These are phyloP conservation scores for Penicillium concentricum DNA, from an alignment of 2,329 filamentous ascomycete genomes.

Conservation along the genomic window DNA sequence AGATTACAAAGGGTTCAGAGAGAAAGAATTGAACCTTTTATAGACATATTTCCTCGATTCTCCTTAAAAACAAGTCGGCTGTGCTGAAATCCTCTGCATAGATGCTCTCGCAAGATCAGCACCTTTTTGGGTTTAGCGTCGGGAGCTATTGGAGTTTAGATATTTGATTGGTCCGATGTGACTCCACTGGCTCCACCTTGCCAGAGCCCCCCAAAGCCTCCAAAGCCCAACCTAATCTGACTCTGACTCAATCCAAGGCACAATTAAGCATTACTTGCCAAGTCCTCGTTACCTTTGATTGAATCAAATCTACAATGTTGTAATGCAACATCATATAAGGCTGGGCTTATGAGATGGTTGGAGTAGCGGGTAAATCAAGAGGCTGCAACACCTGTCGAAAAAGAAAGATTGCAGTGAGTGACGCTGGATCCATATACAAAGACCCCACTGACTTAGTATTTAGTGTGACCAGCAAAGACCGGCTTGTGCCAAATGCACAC, in stretches of 20 bases:
- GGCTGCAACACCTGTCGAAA: conserved; percentile 13
- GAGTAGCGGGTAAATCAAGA: conserved; percentile 12
- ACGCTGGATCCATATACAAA: not conserved
- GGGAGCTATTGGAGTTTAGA: not conserved
- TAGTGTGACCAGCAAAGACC: conserved; percentile 34
- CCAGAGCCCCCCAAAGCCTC: not conserved
- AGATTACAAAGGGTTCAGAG: not conserved
- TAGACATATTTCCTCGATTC: not conserved
- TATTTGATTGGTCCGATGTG: not conserved
- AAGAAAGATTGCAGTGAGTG: conserved; percentile 9
- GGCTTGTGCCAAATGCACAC: conserved; percentile 30
- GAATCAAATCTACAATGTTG: not conserved
- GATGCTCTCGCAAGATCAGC: conserved; percentile 2
- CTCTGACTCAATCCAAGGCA: not conserved
- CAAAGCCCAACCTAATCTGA: not conserved
- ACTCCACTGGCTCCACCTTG: not conserved
- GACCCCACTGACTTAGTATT: not conserved
- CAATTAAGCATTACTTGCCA: too few relatives aligned
- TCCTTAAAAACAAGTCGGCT: not conserved
- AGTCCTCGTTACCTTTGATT: too few relatives aligned
- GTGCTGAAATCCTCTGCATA: not conserved
- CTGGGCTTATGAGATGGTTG: not conserved
- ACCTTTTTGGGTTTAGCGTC: not conserved
- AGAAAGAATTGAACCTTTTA: not conserved
- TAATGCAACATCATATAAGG: not conserved